Base-by-base conservation (phyloP, 2,329 filamentous ascomycete genomes). In the Aspergillus awamori region DNA sequence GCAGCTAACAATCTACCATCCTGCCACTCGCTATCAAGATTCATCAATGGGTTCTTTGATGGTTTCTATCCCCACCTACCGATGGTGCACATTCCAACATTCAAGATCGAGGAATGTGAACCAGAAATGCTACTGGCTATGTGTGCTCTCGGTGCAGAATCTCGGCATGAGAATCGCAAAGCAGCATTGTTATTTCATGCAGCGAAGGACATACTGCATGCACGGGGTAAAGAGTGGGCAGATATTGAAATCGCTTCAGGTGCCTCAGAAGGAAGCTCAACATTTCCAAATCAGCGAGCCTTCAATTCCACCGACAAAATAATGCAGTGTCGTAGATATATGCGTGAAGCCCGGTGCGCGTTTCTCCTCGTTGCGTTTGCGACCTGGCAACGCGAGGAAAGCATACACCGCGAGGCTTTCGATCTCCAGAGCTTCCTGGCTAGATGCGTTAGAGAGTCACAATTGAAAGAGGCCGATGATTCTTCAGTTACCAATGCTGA, bases 121-220 rank as follows among this genome's bases (percentile, higher is more conserved):
- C 83, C 87, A 0, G 88, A 90, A 70, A 76, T 91, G 2, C 76
- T 89, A 3, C 75, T 91, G 15, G 87, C 88, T 0, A 84, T 90
- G 33, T 77, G 87, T 7, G 86, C 88, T 0, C 83, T 89, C 1
- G 79, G 79, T 0, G 73, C 79, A 0, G 67, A 76, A 28, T 78
- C 77, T 60, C 71, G 80, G 15, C 82, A 83, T 65, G 81, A 84
- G 30, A 45, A 58, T 47, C 58, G 62, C 4, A 62, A 63, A 57
- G 60, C 60, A 22, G 51, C 47, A 3, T 5, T 47, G 6, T 57
- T 71, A 3, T 20, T 88, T 83, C 3, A 86, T 85, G 2, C 76
- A 87, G 28, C 79, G 85, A 62, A 82, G 86, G 38, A 74, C 87
- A 87, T 89, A 55, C 80, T 88, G n/a, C 77, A 89, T 2, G 86